phyloP scores from a whole-genome alignment of 2,329 filamentous ascomycete species.

The Nothophaeocryptopus gaeumannii region DNA sequence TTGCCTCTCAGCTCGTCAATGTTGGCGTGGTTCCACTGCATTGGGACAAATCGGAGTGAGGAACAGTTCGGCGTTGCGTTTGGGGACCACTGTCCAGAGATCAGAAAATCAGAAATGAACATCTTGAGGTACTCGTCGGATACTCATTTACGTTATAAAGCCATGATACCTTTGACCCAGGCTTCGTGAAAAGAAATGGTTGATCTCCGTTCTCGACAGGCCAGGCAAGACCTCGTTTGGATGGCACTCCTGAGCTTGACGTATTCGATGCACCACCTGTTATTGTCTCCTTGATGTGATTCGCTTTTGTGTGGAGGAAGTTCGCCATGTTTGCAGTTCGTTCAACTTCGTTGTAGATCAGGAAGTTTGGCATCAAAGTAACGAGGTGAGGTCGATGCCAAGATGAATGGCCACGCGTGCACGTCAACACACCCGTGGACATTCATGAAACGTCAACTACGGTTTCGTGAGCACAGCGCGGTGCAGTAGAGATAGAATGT shows the following conservation, averaged over 20 bases:
- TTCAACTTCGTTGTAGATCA: no score
- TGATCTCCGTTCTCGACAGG: conserved; percentile 31
- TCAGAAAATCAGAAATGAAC: neutral
- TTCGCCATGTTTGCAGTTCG: neutral
- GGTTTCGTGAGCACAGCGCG: neutral
- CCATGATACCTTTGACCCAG: conserved; percentile 34
- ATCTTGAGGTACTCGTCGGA: no score
- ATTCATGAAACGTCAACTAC: neutral
- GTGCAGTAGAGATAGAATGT: no score
- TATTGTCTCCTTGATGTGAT: no score
- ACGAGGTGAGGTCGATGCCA: no score
- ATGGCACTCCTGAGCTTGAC: neutral
- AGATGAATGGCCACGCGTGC: no score
- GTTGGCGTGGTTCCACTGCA: conserved; percentile 35
- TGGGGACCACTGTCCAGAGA: conserved; percentile 33
- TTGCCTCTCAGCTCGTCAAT: conserved; percentile 29
- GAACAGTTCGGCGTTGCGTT: conserved; percentile 24
- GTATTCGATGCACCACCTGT: no score
- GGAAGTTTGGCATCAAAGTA: no score
- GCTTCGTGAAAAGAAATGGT: conserved; percentile 32
- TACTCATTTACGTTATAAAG: conserved; percentile 18
- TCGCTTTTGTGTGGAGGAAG: neutral
- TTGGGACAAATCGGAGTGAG: conserved; percentile 31
- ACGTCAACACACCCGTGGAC: no score
- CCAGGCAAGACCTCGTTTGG: conserved; percentile 36